Base-by-base conservation (phyloP, 441 rosid genomes). In the Syzygium malaccense region DNA sequence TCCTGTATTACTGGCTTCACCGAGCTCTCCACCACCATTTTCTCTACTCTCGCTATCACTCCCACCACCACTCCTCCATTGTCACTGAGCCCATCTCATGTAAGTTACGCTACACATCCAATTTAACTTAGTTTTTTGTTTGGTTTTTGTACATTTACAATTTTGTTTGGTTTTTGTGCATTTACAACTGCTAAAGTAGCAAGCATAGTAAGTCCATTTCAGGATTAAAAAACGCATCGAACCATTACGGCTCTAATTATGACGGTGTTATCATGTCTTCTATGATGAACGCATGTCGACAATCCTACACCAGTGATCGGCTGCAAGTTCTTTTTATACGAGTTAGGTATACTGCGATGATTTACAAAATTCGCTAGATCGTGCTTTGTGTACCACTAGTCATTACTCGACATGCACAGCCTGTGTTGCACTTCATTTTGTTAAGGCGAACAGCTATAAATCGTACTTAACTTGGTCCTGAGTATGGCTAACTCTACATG, bases 1-100 rank as follows among this genome's bases (percentile, higher is more conserved):
- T 90, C 80, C 89, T 92, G 14, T 93, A 92, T 85, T 92, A 92
- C 25, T 92, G 91, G 93, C 89, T 91, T 54, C 94, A 92, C 88
- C 89, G 88, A 87, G 93, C 92, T 51, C 91, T 92, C 54, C 93
- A 92, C 88, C 92, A 91, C 37, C 94, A 91, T 90, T 91, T 68
- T 57, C 91, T 92, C 71, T 91, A 89, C 89, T 89, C 91, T 64
- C 92, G 92, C 75, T 92, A 91, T 88, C 92, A 92, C 87, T 92
- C 94, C n/a, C 94, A 92, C 64, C 93, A 92, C 55, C 94, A 92
- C 87, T 91, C 92, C 49, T 92, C 93, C 78, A 91, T 90, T 23
- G 51, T 71, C 17, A 37, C 66, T 17, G 66, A 60, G 66, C 66
- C 83, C 48, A 37, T 71, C 49, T 20, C 83, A 6, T 37, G 28